A percentile compares a stretch with the other conserved stretches of the same genome.
Conservation (phyloP, 257 asterid genomes). For the Rhazya stricta region DNA sequence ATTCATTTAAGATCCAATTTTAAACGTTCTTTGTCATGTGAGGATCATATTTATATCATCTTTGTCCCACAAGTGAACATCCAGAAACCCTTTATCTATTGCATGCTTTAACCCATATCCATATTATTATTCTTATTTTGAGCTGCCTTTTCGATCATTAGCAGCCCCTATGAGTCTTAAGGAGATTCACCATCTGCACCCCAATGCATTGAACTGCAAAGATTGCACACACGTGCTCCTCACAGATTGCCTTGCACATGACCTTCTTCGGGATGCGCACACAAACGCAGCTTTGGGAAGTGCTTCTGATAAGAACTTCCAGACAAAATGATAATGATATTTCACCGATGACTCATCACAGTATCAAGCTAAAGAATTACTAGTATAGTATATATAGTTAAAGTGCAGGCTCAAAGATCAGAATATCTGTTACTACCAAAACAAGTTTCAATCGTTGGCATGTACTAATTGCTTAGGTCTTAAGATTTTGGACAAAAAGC, state of each 20-base stretch:
- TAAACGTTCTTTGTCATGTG: too few species aligned
- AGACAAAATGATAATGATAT: not conserved
- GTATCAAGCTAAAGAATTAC: not conserved
- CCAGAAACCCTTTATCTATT: too few species aligned
- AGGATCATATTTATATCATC: too few species aligned
- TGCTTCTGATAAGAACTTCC: constrained; percentile 11
- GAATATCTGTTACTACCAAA: constrained; percentile 4
- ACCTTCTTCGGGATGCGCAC: constrained; percentile 6
- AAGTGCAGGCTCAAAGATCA: not conserved
- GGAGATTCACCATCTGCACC: too few species aligned
- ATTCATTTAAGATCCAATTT: too few species aligned
- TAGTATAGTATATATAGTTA: not conserved
- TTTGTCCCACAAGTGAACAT: too few species aligned
- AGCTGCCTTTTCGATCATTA: too few species aligned
- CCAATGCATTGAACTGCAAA: not conserved
- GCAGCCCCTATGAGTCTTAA: too few species aligned
- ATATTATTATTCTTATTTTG: too few species aligned
- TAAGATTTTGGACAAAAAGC: not conserved
- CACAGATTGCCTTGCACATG: constrained; percentile 12
- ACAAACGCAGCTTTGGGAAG: not conserved
- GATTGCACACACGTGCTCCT: constrained; percentile 7
- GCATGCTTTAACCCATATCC: too few species aligned
- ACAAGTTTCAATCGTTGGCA: constrained; percentile 9
- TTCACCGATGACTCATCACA: not conserved
- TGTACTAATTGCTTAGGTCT: not conserved